These are phyloP conservation scores for Babesia gibsoni DNA, from an alignment of 169 alveolate genomes.

Conservation along the genomic window DNA sequence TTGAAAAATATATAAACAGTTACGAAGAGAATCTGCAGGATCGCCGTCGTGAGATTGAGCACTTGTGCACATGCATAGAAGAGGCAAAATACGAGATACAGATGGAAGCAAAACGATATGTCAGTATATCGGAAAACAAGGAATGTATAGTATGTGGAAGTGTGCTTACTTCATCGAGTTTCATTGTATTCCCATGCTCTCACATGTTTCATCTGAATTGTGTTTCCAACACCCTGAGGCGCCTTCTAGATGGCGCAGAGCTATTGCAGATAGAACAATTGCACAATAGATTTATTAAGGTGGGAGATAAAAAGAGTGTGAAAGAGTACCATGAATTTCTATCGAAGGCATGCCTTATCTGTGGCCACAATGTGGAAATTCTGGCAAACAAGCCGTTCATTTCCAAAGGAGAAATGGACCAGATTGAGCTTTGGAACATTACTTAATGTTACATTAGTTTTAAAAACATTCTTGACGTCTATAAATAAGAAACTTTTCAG, in stretches of 20 bases:
- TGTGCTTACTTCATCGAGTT: background rate
- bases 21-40: constrained; percentile 58
- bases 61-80: constrained; percentile 51
- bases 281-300: constrained; percentile 28
- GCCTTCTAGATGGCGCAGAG: constrained; percentile 35
- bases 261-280: constrained; percentile 36
- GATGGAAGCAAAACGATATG: constrained; percentile 39
- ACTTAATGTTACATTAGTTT: constrained; percentile 5
- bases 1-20: constrained; percentile 11
- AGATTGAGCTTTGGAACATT: constrained; percentile 53
- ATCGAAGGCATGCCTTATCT: constrained; percentile 50
- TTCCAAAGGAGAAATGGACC: constrained; percentile 20
- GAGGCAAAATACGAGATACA: constrained; percentile 58
- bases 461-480: constrained; percentile 38
- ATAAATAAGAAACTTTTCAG: constrained; percentile 26
- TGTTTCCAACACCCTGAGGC: constrained; percentile 29
- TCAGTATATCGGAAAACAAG: constrained; percentile 12
- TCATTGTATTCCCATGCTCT: constrained; percentile 58
- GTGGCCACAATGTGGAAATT: constrained; percentile 49
- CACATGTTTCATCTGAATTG: constrained; percentile 62
- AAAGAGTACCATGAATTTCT: constrained; percentile 44
- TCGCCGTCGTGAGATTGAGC: constrained; percentile 48
- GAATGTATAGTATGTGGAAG: constrained; percentile 41
- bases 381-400: constrained; percentile 61
- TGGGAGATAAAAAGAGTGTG: constrained; percentile 35